These are phyloP conservation scores for Kwoniella dendrophila DNA, from an alignment of 768 basidiomycete species.

Conservation along the genomic window DNA sequence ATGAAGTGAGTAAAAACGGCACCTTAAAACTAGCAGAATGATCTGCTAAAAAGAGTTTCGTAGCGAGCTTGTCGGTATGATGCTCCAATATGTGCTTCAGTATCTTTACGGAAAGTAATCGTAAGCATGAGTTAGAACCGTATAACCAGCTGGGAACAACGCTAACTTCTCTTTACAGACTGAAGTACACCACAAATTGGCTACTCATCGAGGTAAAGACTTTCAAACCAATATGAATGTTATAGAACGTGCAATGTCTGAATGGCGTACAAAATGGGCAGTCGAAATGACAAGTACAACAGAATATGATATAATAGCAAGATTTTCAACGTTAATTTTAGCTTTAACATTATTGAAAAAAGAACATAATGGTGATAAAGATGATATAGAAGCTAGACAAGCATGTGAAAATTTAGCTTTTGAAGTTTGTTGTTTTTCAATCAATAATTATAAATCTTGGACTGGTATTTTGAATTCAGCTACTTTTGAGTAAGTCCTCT, in stretches of 20 bases:
- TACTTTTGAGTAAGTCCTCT: conserved; percentile 26
- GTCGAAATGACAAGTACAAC: conserved; percentile 14
- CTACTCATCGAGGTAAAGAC: not conserved
- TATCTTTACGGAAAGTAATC: conserved; percentile 17
- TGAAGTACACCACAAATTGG: conserved; percentile 13
- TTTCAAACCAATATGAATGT: conserved; percentile 9
- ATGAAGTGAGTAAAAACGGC: conserved; percentile 3
- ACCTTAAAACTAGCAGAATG: not conserved
- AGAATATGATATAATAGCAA: conserved; percentile 28
- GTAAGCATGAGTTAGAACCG: conserved; percentile 9
- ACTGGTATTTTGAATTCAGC: conserved; percentile 23
- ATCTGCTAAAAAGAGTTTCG: conserved; percentile 1
- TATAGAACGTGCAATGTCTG: conserved; percentile 6
- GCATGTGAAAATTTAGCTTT: conserved; percentile 21
- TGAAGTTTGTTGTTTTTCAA: conserved; percentile 21
- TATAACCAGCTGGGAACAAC: too few species aligned
- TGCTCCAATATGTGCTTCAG: conserved; percentile 19
- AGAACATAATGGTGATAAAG: conserved; percentile 1
- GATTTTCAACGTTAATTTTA: conserved; percentile 21
- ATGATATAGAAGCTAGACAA: conserved; percentile 7
- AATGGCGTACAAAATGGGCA: conserved; percentile 19
- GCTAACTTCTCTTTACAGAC: too few species aligned
- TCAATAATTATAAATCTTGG: conserved; percentile 27
- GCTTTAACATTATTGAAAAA: conserved; percentile 15
- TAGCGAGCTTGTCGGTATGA: conserved; percentile 13